A percentile compares a stretch with the other conserved stretches of the same genome.
These are phyloP conservation scores for Vaccinium macrocarpon DNA, from an alignment of 148 eudicot species.

Conservation along the genomic window DNA sequence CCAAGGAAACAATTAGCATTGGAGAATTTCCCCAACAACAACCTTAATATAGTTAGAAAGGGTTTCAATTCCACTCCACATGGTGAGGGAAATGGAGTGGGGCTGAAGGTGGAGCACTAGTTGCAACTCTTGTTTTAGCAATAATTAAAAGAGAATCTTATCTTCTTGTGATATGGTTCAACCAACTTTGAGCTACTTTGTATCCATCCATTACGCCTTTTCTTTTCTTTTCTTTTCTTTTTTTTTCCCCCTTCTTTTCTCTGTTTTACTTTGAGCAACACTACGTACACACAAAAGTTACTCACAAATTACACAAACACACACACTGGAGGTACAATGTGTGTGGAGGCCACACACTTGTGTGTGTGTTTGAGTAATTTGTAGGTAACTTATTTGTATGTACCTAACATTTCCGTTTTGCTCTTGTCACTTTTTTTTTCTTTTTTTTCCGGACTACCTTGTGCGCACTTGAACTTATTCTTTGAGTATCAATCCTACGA, in stretches of 20 bases:
- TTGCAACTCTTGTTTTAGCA: neutral
- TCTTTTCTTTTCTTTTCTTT: neutral
- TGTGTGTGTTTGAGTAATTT: no score
- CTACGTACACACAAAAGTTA: no score
- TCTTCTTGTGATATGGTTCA: constrained; percentile 1
- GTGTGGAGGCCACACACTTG: no score
- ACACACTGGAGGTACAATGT: no score
- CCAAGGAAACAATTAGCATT: neutral
- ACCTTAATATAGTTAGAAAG: neutral
- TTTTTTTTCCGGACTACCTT: neutral
- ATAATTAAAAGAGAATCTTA: constrained; percentile 6
- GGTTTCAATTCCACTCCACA: neutral
- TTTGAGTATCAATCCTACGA: neutral
- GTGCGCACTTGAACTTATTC: neutral
- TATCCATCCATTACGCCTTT: neutral
- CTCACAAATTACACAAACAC: no score
- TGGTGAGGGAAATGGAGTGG: neutral
- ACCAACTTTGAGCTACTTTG: neutral
- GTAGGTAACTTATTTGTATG: no score
- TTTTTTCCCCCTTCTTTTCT: neutral
- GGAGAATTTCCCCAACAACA: neutral
- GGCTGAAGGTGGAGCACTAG: constrained; percentile 6
- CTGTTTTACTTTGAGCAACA: no score
- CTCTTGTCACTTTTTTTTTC: neutral
- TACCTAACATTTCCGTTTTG: no score